Evolutionary conservation across 2,329 filamentous ascomycete species (phyloP).

Genomic region (Neonectria neomacrospora): DNA sequence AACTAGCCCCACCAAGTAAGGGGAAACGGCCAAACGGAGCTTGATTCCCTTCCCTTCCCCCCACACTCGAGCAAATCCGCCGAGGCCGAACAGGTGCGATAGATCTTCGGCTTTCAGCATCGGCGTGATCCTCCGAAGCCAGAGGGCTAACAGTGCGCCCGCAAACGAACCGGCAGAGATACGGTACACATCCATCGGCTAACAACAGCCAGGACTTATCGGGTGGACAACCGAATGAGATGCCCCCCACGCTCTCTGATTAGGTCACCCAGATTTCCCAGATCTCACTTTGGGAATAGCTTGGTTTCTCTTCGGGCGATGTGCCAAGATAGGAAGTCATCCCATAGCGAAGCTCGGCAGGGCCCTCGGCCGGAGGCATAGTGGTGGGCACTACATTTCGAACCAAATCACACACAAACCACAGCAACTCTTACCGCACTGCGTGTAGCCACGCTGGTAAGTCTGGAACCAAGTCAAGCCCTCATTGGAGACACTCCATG

Average conservation of each 20-base stretch:
- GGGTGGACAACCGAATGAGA: constrained; percentile 36
- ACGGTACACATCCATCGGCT: constrained; percentile 29
- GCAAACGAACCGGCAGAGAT: constrained; percentile 36
- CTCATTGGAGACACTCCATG: constrained; percentile 16
- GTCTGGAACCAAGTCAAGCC: constrained; percentile 32
- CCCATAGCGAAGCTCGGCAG: constrained; percentile 22
- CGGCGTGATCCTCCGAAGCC: constrained; percentile 26
- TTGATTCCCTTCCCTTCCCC: constrained; percentile 3
- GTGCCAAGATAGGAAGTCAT: constrained; percentile 37
- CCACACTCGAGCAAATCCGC: constrained; percentile 23
- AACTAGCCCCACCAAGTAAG: constrained; percentile 8
- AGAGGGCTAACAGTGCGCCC: constrained; percentile 34
- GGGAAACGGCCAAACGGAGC: background rate
- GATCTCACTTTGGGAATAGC: constrained; percentile 25
- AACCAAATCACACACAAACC: constrained; percentile 2
- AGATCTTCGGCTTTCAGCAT: constrained; percentile 5
- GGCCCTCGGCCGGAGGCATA: constrained; percentile 15
- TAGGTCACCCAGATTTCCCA: constrained; percentile 33
- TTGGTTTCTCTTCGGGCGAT: constrained; percentile 32
- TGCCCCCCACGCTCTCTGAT: constrained; percentile 37
- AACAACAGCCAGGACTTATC: constrained; percentile 30
- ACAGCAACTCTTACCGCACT: constrained; percentile 3
- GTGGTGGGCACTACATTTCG: constrained; percentile 1
- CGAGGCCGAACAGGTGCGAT: constrained; percentile 9
- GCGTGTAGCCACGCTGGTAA: constrained; percentile 2